phyloP scores from a whole-genome alignment of 2,329 filamentous ascomycete genomes.

The Diaporthe citrichinensis region DNA sequence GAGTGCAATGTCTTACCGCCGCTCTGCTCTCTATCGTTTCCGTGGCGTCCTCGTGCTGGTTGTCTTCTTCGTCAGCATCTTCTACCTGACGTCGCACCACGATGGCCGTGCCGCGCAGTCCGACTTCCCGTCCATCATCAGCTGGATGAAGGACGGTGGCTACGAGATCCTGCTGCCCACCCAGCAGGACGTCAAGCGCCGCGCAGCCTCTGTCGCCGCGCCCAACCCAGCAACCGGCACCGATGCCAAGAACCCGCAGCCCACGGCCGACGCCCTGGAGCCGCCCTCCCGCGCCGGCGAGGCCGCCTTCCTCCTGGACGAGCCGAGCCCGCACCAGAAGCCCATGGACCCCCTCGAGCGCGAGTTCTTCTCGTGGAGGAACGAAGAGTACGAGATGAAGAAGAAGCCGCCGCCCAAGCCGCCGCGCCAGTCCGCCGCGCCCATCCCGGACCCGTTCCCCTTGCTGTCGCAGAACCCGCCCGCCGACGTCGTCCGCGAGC shows the following conservation, averaged over 20 bases:
- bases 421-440: slow-evolving; percentile 44
- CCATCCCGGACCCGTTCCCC: slow-evolving; percentile 56
- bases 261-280: slow-evolving; percentile 15
- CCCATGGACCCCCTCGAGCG: slow-evolving; percentile 40
- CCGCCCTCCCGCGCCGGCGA: background rate
- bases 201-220: slow-evolving; percentile 2
- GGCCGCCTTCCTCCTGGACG: slow-evolving; percentile 26
- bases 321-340: slow-evolving; percentile 38
- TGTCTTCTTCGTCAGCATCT: slow-evolving; percentile 38
- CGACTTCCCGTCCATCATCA: slow-evolving; percentile 38
- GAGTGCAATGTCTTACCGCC: slow-evolving; percentile 42
- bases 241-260: slow-evolving; percentile 10
- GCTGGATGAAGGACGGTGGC: slow-evolving; percentile 41
- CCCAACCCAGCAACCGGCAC: background rate
- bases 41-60: slow-evolving; percentile 36
- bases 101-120: slow-evolving; percentile 10
- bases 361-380: slow-evolving; percentile 39
- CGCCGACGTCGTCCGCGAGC: slow-evolving; percentile 40
- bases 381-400: slow-evolving; percentile 37
- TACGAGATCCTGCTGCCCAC: slow-evolving; percentile 41
- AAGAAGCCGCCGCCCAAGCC: slow-evolving; percentile 53
- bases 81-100: slow-evolving; percentile 39
- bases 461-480: slow-evolving; percentile 51
- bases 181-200: slow-evolving; percentile 37
- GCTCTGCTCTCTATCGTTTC: slow-evolving; percentile 40